Evolutionary conservation across 2,329 filamentous ascomycete genomes (phyloP), one percentile per base, ranked within the genome.

Genomic region (Epicoccum sorghinum): DNA sequence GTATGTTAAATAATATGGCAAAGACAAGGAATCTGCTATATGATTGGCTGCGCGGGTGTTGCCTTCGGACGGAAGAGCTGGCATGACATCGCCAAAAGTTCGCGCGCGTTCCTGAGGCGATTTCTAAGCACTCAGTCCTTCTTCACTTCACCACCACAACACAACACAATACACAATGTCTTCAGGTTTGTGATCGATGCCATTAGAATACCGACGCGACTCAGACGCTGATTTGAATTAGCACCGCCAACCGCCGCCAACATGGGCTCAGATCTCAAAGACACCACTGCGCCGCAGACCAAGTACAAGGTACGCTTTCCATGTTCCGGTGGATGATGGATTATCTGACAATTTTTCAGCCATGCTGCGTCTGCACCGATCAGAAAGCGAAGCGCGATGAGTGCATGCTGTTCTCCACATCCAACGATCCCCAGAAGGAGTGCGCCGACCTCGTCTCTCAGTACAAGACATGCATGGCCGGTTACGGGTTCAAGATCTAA

Each of bases 401-500:
- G 78, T 99, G 95, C 82, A 98, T 99, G 93, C 89, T 99, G 52
- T 97, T 98, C 81, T 96, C 91, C 51, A 92, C 86, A 59, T 83
- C 90, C 57, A 83, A 88, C 70, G 89, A 97, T 72, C 91, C 95
- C 35, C 85, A 90, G 67, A 83, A 86, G 70, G 92, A 96, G 69
- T 99, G 95, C 83, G 84, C 87, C 76, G 84, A 87, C 45, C 83
- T 91, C 59, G 89, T 99, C 60, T 86, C 91, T 25, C 87, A 90
- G 72, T 99, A 99, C 80, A 88, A 87, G 79, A 86, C 79, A 65
- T 99, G 95, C 77, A 98, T 99, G 95, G 86, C 87, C 53, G 89
- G 91, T 9, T 98, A 89, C 70, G 95, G 95, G 13, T 99, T 96
- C 81, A 89, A 91, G 75, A 73, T 81, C 61, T 74, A 52, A 62